Evolutionary conservation across 208 protist genomes (phyloP), one percentile per base, ranked within the genome.

Genomic region (Wallacemonas sp.): DNA sequence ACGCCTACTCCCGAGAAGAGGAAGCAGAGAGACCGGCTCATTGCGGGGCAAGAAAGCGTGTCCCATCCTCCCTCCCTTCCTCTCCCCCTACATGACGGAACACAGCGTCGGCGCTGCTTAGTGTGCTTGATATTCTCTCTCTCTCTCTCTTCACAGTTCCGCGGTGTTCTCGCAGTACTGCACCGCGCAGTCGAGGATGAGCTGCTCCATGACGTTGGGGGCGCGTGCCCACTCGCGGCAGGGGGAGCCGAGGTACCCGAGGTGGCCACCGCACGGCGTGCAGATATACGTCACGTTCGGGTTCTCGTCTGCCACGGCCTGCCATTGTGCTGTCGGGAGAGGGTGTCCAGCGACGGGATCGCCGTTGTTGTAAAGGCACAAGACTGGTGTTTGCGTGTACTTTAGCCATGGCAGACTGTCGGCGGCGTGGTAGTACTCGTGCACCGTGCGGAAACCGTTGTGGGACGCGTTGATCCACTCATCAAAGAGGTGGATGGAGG

Each of bases 191-290:
- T 39, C 48, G 50, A 33, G 41, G 10, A 62, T 27, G 19, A 80
- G 30, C 3, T 58, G 22, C 27, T 74, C 74, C 65, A 74, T 71
- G 36, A 68, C 29, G 19, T 63, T 72, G 3, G 74, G 60, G 1
- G 36, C 39, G 30, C 41, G 36, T 26, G 55, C 52, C 68, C 68
- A 76, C 57, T 78, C 76, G 12, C 65, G 30, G 13, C 50, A 22
- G 1, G 77, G 77, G 2, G 39, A 61, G 39, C 68, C 67, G 36
- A 74, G 70, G 63, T 69, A 83, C 9, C 77, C 77, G 29, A 83
- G 36, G 46, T 83, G 77, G 13, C 77, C 77, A 39, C 77, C 77
- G 19, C 50, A 54, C 27, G 77, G 77, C 46, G 21, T 67, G 34
- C 27, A 71, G 61, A 71, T 46, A 55, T 71, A 79, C 37, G 36